Conservation (phyloP, 1,284 basidiomycete species). For the Gomphus bonarii region DNA sequence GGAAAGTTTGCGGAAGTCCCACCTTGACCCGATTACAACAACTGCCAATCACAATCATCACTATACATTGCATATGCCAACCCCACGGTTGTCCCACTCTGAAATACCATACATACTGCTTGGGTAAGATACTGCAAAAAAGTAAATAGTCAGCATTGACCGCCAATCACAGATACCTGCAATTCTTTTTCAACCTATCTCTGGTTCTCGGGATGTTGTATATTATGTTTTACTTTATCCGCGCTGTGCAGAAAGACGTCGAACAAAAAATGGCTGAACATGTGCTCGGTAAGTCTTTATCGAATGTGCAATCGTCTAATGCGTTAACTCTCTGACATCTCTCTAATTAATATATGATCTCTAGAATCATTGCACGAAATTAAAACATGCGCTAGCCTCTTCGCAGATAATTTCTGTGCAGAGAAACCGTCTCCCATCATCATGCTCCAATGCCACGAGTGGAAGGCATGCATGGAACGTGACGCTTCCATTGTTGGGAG, state of each 20-base stretch:
- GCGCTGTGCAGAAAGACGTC: constrained; percentile 87
- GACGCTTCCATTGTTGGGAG: constrained; percentile 86
- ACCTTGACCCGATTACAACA: constrained; percentile 20
- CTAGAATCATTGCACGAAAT: constrained; percentile 86
- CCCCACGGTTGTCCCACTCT: constrained; percentile 40
- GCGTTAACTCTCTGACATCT: background rate
- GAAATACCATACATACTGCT: constrained; percentile 68
- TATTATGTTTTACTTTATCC: constrained; percentile 74
- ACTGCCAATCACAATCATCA: constrained; percentile 60
- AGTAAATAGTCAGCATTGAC: constrained; percentile 14
- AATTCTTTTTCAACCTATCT: constrained; percentile 91
- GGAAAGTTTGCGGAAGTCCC: constrained; percentile 10
- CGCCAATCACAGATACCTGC: constrained; percentile 61
- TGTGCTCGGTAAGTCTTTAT: constrained; percentile 58
- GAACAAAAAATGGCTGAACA: constrained; percentile 83
- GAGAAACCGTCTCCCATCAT: constrained; percentile 71
- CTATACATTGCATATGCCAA: constrained; percentile 69
- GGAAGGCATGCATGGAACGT: constrained; percentile 95
- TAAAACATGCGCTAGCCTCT: constrained; percentile 68
- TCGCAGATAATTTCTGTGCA: constrained; percentile 80
- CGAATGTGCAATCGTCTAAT: background rate
- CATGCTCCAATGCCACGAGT: constrained; percentile 71
- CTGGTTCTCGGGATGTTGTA: constrained; percentile 82
- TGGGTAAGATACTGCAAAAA: constrained; percentile 42
- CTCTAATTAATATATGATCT: constrained; percentile 12